Base-by-base conservation (phyloP, 2,329 filamentous ascomycete species). In the Rutstroemia sp. region DNA sequence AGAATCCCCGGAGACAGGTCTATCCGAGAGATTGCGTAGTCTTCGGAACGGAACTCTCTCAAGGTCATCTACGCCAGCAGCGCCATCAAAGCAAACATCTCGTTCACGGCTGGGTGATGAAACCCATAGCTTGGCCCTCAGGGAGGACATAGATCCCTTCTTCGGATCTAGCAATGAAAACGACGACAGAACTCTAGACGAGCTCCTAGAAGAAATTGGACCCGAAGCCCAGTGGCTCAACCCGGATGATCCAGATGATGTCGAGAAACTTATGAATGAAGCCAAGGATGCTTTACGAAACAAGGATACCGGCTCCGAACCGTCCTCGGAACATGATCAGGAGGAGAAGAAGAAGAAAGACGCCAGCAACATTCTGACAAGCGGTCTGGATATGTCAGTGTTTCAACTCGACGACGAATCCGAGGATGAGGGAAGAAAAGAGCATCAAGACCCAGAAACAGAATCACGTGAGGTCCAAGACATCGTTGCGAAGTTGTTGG, bases 391-490 rank as follows among this genome's bases (percentile, higher is more conserved):
- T 58, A 64, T 69, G 63, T 66, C 65, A 25, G 61, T 62, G 16
- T 69, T 69, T 57, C 57, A 60, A 68, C 69, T 75, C 73, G 58
- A 74, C 72, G 52, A 77, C 64, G 58, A 75, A 72, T 64, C 75
- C 71, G 45, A 74, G 57, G 62, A 74, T 62, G 56, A 72, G 71
- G 65, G 73, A 71, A 39, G 75, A 58, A 60, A 72, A 65, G 5
- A 71, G 69, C 59, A 71, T 67, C 63, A 52, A 8, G 45, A 50
- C 10, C 47, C 64, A 10, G 62, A 63, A 52, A 49, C 49, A 14
- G 65, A 67, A 61, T 65, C 67, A 61, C 61, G 62, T 51, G 67
- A 68, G 58, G 65, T 63, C 2, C 58, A 66, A 30, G 66, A 69
- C 56, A 67, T 69, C 21, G 52, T 70, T 41, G 61, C 61, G 4